Percentiles rank a stretch among this genome's conserved stretches.
phyloP scores from a whole-genome alignment of 1,284 basidiomycete genomes.

The Bondarzewia mesenterica region DNA sequence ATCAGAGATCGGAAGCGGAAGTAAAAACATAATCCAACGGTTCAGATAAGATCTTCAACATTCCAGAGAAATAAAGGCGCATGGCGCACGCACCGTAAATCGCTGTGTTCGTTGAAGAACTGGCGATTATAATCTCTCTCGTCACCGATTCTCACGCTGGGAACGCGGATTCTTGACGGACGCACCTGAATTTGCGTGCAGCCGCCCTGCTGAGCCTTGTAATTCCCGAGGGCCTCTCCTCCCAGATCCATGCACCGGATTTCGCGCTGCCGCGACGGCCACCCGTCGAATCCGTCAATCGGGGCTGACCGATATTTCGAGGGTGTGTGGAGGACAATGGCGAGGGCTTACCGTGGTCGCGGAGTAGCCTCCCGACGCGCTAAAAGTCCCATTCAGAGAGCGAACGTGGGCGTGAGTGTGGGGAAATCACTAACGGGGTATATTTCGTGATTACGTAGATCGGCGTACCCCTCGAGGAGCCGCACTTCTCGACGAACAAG shows the following conservation, averaged over 20 bases:
- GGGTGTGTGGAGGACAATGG: background rate
- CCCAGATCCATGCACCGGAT: slow-evolving; percentile 36
- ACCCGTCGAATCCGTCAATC: background rate
- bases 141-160: slow-evolving; percentile 3
- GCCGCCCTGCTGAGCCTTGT: slow-evolving; percentile 32
- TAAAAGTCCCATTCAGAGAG: slow-evolving; percentile 18
- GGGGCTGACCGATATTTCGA: no score
- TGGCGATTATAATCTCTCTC: slow-evolving; percentile 11
- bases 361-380: slow-evolving; percentile 18
- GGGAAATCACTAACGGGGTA: slow-evolving; percentile 27
- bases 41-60: no score
- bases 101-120: slow-evolving; percentile 33
- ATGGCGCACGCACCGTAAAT: slow-evolving; percentile 25
- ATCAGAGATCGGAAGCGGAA: background rate
- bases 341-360: slow-evolving; percentile 22
- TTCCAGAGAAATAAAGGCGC: background rate
- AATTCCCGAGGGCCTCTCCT: slow-evolving; percentile 29
- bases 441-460: slow-evolving; percentile 37
- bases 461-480: slow-evolving; percentile 29
- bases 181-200: slow-evolving; percentile 35
- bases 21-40: background rate
- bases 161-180: slow-evolving; percentile 1
- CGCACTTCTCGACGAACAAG: slow-evolving; percentile 32
- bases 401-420: slow-evolving; percentile 1
- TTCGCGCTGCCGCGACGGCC: slow-evolving; percentile 22